These are phyloP conservation scores for Phytophthora podocarpi DNA, from an alignment of 352 stramenopile genomes.

Conservation along the genomic window DNA sequence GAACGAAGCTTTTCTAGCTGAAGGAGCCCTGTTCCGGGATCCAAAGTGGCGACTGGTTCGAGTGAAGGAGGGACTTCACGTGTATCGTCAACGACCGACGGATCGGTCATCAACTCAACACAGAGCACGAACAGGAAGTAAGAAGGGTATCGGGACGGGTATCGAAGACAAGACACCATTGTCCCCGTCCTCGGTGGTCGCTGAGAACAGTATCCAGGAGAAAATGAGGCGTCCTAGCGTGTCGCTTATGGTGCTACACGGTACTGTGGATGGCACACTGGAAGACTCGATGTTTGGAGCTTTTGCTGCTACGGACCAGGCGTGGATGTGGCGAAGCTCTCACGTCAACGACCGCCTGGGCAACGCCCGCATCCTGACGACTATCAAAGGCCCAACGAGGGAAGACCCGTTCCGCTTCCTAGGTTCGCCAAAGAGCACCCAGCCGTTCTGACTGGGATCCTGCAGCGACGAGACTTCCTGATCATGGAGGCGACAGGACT, in stretches of 20 bases:
- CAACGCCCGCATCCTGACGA: constrained; percentile 39
- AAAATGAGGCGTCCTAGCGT: constrained; percentile 29
- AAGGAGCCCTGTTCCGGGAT: constrained; percentile 27
- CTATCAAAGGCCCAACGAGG: constrained; percentile 34
- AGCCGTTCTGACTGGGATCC: constrained; percentile 30
- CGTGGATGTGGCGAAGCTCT: constrained; percentile 50
- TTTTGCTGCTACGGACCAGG: constrained; percentile 46
- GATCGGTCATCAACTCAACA: background rate
- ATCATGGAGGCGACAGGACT: constrained; percentile 27
- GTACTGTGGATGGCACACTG: constrained; percentile 50
- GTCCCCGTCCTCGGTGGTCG: constrained; percentile 5
- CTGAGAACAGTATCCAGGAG: constrained; percentile 26
- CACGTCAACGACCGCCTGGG: constrained; percentile 58
- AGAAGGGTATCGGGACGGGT: background rate
- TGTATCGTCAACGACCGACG: constrained; percentile 32
- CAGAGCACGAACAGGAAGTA: background rate
- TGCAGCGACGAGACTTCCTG: constrained; percentile 48
- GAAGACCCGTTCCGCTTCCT: constrained; percentile 54
- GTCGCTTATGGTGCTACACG: constrained; percentile 48
- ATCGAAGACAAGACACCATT: background rate
- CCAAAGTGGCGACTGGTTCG: constrained; percentile 45
- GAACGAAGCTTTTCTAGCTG: constrained; percentile 42
- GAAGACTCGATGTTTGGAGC: constrained; percentile 58
- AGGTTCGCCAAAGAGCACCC: constrained; percentile 48
- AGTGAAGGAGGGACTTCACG: constrained; percentile 44